Evolutionary conservation across 768 basidiomycete genomes (phyloP).

Genomic region (Amanita phalloides): DNA sequence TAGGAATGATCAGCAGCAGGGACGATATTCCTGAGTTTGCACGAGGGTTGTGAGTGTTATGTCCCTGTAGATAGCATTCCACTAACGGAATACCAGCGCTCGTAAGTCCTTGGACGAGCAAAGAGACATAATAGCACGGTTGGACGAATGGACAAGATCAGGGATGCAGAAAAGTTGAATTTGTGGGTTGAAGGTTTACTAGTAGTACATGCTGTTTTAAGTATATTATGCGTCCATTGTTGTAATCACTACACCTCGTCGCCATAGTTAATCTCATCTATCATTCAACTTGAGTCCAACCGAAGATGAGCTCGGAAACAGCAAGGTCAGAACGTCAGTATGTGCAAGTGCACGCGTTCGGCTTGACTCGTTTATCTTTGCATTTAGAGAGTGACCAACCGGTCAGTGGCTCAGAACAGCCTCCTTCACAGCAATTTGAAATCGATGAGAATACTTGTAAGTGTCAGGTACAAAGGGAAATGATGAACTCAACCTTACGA

Average conservation of each 20-base stretch:
- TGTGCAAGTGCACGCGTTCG: background rate
- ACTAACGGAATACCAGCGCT: conserved; percentile 14
- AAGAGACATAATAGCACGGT: conserved; percentile 15
- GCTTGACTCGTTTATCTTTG: background rate
- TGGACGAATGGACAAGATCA: conserved; percentile 3
- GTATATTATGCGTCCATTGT: background rate
- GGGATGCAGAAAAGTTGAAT: background rate
- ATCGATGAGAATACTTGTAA: background rate
- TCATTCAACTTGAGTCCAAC: background rate
- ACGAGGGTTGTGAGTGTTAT: conserved; percentile 45
- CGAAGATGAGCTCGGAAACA: background rate
- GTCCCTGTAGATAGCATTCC: background rate
- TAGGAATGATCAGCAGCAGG: conserved; percentile 45
- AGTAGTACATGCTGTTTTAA: background rate
- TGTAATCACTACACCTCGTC: background rate
- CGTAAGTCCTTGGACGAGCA: conserved; percentile 28
- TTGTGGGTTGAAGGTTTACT: too few species aligned
- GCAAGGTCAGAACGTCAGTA: background rate
- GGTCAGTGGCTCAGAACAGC: background rate
- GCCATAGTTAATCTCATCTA: background rate
- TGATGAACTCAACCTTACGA: background rate
- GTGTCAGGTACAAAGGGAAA: background rate
- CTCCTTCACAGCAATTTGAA: background rate
- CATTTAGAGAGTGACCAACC: background rate
- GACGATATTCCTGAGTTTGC: conserved; percentile 49